phyloP scores from a whole-genome alignment of 345 rosid genomes.

The Excoecaria agallocha region DNA sequence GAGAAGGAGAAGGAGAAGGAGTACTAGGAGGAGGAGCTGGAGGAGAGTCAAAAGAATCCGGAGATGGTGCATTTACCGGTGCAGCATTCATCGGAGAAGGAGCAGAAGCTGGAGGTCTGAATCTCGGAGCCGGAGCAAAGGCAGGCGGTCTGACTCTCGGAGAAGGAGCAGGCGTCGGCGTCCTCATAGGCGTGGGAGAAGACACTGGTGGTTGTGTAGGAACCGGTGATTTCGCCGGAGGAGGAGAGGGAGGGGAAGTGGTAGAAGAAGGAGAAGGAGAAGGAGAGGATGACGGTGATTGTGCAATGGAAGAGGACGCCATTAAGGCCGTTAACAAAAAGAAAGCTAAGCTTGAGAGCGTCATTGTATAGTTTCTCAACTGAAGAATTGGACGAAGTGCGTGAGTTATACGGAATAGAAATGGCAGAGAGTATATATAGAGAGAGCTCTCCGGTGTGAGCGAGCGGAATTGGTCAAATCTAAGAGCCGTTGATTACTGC shows the following conservation, averaged over 20 bases:
- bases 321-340: conserved; percentile 3
- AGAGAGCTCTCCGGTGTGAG: background rate
- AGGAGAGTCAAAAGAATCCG: conserved; percentile 30
- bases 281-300: conserved; percentile 14
- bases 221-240: conserved; percentile 5
- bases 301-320: background rate
- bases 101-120: background rate
- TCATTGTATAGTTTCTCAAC: background rate
- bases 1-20: conserved; percentile 29
- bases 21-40: conserved; percentile 20
- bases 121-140: background rate
- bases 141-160: too few species aligned
- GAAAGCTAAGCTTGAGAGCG: background rate
- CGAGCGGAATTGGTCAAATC: background rate
- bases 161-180: too few species aligned
- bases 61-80: conserved; percentile 19
- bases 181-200: background rate
- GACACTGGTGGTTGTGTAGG: background rate
- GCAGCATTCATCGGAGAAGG: conserved; percentile 18
- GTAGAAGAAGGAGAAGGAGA: background rate
- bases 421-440: background rate
- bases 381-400: background rate
- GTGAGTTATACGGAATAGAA: background rate
- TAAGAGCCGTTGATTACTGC: conserved; percentile 1
- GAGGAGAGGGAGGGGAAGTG: conserved; percentile 9